Percentiles rank a stretch among this genome's conserved stretches.
phyloP scores from a whole-genome alignment of 2,329 filamentous ascomycete genomes.

The Curvularia eragrostidis region DNA sequence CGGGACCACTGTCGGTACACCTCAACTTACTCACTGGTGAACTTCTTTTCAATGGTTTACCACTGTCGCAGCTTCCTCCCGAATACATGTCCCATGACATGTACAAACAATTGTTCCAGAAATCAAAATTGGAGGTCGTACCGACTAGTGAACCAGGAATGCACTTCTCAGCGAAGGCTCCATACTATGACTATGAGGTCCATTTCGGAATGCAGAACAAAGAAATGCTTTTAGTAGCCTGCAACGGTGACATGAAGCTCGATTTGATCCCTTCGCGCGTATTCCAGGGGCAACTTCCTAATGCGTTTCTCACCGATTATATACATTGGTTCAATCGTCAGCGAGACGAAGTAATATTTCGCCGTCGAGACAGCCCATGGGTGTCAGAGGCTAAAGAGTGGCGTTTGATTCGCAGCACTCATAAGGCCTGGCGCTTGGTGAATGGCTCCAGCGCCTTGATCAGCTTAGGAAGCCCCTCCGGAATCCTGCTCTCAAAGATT shows the following conservation, averaged over 20 bases:
- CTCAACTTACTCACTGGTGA: slow-evolving; percentile 61
- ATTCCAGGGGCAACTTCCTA: slow-evolving; percentile 44
- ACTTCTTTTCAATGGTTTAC: slow-evolving; percentile 61
- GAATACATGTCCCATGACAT: slow-evolving; percentile 52
- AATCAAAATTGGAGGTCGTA: slow-evolving; percentile 53
- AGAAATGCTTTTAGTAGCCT: slow-evolving; percentile 37
- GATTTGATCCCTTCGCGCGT: slow-evolving; percentile 47
- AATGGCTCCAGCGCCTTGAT: slow-evolving; percentile 15
- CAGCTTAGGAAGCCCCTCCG: slow-evolving; percentile 16
- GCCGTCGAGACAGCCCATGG: slow-evolving; percentile 17
- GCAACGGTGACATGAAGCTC: slow-evolving; percentile 5
- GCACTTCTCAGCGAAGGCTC: slow-evolving; percentile 49
- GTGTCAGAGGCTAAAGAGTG: slow-evolving; percentile 12
- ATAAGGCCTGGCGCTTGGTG: slow-evolving; percentile 24
- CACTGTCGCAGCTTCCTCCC: slow-evolving; percentile 56
- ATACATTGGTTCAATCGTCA: slow-evolving; percentile 25
- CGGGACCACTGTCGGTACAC: slow-evolving; percentile 33
- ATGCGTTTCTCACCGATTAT: slow-evolving; percentile 27
- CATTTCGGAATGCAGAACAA: slow-evolving; percentile 45
- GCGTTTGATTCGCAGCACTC: slow-evolving; percentile 21
- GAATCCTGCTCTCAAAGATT: slow-evolving; percentile 6
- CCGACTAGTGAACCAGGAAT: slow-evolving; percentile 51
- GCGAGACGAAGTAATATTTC: slow-evolving; percentile 21
- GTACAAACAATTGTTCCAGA: slow-evolving; percentile 56
- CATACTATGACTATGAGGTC: slow-evolving; percentile 33